Base-by-base conservation (phyloP, 208 protist species). In the Strigomonas oncopelti region DNA sequence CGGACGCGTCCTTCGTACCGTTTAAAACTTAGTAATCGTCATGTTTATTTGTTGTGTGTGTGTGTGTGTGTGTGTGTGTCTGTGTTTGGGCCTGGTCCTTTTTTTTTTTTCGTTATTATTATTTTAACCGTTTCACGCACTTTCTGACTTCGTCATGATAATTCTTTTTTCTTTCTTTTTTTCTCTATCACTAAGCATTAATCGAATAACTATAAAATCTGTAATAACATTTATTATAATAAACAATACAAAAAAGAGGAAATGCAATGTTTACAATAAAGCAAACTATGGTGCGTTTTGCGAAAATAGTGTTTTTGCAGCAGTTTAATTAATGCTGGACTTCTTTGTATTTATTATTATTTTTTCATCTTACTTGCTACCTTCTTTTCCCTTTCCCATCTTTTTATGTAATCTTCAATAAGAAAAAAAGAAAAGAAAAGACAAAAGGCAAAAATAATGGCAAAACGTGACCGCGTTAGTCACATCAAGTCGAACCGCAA, bases 391-490 rank as follows among this genome's bases (percentile, higher is more conserved):
- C 2, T 55, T 18, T 28, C 20, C 13, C 24, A 2, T 55, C 51
- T 45, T 5, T 14, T 8, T 1, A 55, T 14, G 1, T 29, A 13
- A 8, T 55, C 9, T 55, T 55, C 28, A 8, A 55, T 7, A 55
- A 55, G 51, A 55, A 55, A 14, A 25, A 24, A 14, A 55, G 5
- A 5, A 29, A 55, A 9, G 2, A 55, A 14, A 2, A 55, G 14
- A 14, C n/a, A 55, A 29, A 55, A 29, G 13, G 1, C 8, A 29
- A 28, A 8, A 55, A n/a, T 16, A 32, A 94, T 95, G 89, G 84
- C 89, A 0, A 71, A 81, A 13, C 78, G 89, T 53, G 80, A 89
- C 48, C 86, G 89, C 29, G 87, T 92, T 24, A 82, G 86, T 55
- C 79, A 81, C 18, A 83, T 80, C 67, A 95, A 95, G 77, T 86